A percentile compares a stretch with the other conserved stretches of the same genome.
Conservation (phyloP, 179 eudicot species). For the Camellia oleifera region DNA sequence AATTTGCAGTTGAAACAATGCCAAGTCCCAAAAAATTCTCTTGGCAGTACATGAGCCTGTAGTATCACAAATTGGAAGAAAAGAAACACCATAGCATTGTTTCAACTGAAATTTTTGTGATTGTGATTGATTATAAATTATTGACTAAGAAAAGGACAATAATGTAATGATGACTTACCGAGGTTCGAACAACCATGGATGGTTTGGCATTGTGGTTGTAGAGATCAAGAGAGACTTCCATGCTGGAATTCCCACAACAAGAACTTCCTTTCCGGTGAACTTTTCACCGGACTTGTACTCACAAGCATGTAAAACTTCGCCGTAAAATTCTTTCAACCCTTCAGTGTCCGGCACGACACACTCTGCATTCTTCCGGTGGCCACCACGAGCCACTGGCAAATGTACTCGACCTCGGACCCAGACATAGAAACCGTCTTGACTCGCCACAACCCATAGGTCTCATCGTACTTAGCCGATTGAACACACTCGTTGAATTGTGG, state of each 20-base stretch:
- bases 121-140: not conserved
- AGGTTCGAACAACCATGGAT: conserved; percentile 69
- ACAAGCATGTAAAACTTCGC: conserved; percentile 73
- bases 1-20: too few species aligned
- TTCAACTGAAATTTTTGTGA: not conserved
- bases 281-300: conserved; percentile 80
- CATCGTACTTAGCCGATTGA: conserved; percentile 63
- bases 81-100: not conserved
- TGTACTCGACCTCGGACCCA: conserved; percentile 65
- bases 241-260: conserved; percentile 91
- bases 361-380: conserved; percentile 94
- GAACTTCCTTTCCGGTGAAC: conserved; percentile 56
- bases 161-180: conserved; percentile 38
- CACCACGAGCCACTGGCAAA: conserved; percentile 81
- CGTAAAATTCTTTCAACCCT: conserved; percentile 58
- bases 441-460: conserved; percentile 62
- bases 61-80: conserved; percentile 17
- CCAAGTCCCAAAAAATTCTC: conserved; percentile 58
- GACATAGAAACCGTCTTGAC: conserved; percentile 40
- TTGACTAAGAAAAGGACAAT: not conserved
- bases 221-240: conserved; percentile 89
- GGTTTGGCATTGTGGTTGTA: conserved; percentile 78
- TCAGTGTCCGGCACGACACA: conserved; percentile 72
- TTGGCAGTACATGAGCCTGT: conserved; percentile 78
- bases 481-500: conserved; percentile 79